A percentile compares a stretch with the other conserved stretches of the same genome.
These are phyloP conservation scores for Fraxinus albicans DNA, from an alignment of 305 asterid species.

Conservation along the genomic window DNA sequence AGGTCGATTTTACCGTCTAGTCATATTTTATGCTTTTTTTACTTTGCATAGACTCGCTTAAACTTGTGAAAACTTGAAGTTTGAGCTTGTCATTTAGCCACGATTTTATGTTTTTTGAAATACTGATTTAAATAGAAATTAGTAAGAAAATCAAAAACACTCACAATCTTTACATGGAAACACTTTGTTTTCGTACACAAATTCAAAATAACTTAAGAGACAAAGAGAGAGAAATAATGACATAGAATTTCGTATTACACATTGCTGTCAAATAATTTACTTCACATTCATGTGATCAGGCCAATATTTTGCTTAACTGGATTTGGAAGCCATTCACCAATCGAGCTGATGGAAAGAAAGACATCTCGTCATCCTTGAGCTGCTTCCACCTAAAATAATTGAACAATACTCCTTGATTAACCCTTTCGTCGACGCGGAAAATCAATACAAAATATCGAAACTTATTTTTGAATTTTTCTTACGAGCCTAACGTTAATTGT, in stretches of 20 bases:
- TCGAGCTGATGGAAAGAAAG: conserved; percentile 92
- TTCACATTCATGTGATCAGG: conserved; percentile 21
- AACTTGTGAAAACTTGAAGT: not conserved
- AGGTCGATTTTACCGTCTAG: not conserved
- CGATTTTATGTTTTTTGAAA: not conserved
- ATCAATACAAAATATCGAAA: not conserved
- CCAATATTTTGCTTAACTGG: conserved; percentile 42
- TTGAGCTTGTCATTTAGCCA: not conserved
- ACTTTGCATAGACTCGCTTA: not conserved
- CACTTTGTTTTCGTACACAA: not conserved
- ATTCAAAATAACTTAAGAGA: not conserved
- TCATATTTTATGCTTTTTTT: not conserved
- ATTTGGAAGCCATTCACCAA: conserved; percentile 82
- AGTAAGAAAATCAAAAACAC: not conserved
- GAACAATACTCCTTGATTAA: not conserved
- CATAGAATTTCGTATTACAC: not conserved
- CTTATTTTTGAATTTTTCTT: not conserved
- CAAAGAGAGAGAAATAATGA: not conserved
- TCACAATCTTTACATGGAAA: not conserved
- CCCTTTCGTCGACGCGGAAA: not conserved
- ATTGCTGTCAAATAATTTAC: conserved; percentile 9
- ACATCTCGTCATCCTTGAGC: conserved; percentile 74
- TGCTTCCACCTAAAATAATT: conserved; percentile 65
- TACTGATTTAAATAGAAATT: not conserved
- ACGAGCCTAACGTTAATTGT: not conserved